Base-by-base conservation (phyloP, 73 alveolate species). In the Symbiodinium pilosum region DNA sequence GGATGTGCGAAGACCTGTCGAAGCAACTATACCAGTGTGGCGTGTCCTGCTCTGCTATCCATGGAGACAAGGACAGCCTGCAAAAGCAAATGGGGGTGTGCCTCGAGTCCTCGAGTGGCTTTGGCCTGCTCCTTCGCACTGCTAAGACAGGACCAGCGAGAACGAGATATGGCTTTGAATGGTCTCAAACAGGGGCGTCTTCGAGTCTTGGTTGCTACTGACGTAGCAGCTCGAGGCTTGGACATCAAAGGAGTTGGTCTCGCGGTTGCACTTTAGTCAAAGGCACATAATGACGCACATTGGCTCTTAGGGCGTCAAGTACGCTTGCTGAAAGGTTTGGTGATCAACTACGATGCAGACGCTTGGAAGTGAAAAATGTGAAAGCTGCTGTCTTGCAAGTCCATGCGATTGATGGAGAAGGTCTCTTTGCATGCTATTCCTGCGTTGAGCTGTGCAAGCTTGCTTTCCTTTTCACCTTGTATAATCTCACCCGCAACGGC, bases 201-300 rank as follows among this genome's bases (percentile, higher is more conserved):
- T 52, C 98, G 99, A 77, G 99, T 99, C 84, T 99, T 99, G 73
- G 99, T 99, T 28, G 99, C 99, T 8, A 99, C 99, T 0, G 99
- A 99, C 99, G 99, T 99, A 7, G 99, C 99, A 2, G 99, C 99
- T 56, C 99, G 99, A 87, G 99, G 99, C 32, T 99, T 99, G 43
- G 99, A 99, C 99, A 99, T 99, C 87, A 99, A 99, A n/a, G 99
- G 99, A 93, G 99, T 99, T 41, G 99, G 99, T 93, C 98, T 86
- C 95, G 40, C 51, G 73, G 51, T 43, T 36, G 83, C 54, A 68
- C 4, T 26, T 7, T n/a, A n/a, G n/a, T n/a, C n/a, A n/a, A n/a
- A n/a, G n/a, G n/a, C n/a, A n/a, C 32, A n/a, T 24, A 54, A 12
- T 54, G 73, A 54, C 30, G 26, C 30, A 16, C 26, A 6, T 24